Evolutionary conservation across 2,329 filamentous ascomycete genomes (phyloP).

Genomic region (Thelonectria olida): DNA sequence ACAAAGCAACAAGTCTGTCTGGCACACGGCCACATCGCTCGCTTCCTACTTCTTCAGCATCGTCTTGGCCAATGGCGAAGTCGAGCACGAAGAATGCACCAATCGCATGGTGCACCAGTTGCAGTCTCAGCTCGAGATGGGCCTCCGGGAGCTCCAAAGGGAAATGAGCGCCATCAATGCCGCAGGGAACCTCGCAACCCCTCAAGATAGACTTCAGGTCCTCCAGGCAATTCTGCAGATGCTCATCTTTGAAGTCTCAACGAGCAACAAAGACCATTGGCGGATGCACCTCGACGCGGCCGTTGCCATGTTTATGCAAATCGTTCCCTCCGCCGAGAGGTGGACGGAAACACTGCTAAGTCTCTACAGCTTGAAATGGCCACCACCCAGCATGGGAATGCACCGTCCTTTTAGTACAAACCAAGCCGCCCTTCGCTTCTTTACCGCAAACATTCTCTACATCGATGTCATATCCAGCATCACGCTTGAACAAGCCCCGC

Average conservation of each 20-base stretch:
- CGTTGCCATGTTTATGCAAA: constrained; percentile 58
- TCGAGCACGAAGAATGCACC: constrained; percentile 47
- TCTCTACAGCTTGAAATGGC: constrained; percentile 46
- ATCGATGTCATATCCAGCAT: constrained; percentile 62
- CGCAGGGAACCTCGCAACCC: constrained; percentile 41
- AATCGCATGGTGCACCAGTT: constrained; percentile 50
- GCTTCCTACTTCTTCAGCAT: constrained; percentile 66
- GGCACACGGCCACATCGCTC: constrained; percentile 65
- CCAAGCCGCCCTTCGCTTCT: constrained; percentile 59
- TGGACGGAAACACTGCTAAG: constrained; percentile 49
- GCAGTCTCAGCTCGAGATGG: constrained; percentile 55
- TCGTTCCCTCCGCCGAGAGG: constrained; percentile 48
- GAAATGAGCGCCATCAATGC: constrained; percentile 51
- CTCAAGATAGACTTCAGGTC: constrained; percentile 49
- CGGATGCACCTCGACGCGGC: constrained; percentile 61
- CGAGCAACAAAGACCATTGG: constrained; percentile 57
- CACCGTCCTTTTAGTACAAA: constrained; percentile 54
- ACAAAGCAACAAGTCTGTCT: constrained; percentile 65
- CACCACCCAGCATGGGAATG: constrained; percentile 44
- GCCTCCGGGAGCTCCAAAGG: constrained; percentile 54
- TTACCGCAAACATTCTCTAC: constrained; percentile 56
- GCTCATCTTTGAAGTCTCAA: constrained; percentile 61
- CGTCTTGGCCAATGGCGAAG: constrained; percentile 47
- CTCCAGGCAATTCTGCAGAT: constrained; percentile 63
- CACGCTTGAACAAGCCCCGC: constrained; percentile 52